A percentile compares a stretch with the other conserved stretches of the same genome.
Evolutionary conservation across 2,329 filamentous ascomycete species (phyloP).

Genomic region (Ophiostoma novo-ulmi): DNA sequence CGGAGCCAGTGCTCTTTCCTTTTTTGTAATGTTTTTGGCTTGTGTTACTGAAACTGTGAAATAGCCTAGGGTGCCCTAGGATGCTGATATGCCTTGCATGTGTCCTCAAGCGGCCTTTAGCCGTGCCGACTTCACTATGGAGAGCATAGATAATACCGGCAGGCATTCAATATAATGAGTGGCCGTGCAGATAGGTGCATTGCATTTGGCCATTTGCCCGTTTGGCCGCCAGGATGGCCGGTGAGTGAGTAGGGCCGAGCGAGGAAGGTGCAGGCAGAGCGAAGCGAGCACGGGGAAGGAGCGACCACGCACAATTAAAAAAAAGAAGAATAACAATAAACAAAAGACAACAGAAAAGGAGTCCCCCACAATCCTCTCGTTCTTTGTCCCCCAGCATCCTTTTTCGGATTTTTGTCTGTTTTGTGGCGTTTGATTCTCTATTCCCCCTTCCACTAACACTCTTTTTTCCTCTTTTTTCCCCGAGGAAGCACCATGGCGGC

Average conservation of each 20-base stretch:
- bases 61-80: background rate
- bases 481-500: constrained; percentile 16
- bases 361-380: background rate
- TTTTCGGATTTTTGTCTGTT: background rate
- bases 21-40: background rate
- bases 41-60: background rate
- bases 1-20: background rate
- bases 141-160: background rate
- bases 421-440: background rate
- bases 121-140: constrained; percentile 3
- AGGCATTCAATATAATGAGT: background rate
- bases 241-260: background rate
- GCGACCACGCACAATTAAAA: background rate
- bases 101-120: background rate
- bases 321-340: background rate
- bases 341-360: background rate
- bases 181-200: background rate
- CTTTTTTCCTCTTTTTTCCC: constrained; percentile 17
- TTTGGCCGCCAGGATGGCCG: constrained; percentile 10
- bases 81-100: background rate
- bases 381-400: constrained; percentile 14
- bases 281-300: background rate
- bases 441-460: background rate
- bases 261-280: constrained; percentile 1
- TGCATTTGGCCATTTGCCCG: constrained; percentile 3